These are phyloP conservation scores for Phytophthora melonis DNA, from an alignment of 352 stramenopile genomes.

Conservation along the genomic window DNA sequence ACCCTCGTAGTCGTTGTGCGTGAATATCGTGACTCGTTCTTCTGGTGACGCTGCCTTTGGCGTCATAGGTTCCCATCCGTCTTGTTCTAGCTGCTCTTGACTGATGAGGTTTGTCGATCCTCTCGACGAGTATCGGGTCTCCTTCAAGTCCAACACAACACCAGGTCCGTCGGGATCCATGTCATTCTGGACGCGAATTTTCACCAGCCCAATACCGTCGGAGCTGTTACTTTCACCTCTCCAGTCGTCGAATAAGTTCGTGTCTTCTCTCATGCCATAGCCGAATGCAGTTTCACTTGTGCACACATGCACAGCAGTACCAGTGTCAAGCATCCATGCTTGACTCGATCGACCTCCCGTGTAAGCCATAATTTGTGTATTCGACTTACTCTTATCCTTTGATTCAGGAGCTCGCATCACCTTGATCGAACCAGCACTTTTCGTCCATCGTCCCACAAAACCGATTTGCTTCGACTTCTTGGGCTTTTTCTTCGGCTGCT, in stretches of 20 bases:
- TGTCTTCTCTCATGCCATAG: neutral
- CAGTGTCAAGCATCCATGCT: neutral
- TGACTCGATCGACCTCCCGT: neutral
- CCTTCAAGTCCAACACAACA: neutral
- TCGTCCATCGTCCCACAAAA: neutral
- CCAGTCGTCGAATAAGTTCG: neutral
- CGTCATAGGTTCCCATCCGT: neutral
- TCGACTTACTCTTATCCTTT: neutral
- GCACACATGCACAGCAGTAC: neutral
- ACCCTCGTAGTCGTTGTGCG: neutral
- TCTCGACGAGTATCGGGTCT: neutral
- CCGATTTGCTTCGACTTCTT: neutral
- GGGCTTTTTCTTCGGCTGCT: neutral
- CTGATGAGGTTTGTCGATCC: neutral
- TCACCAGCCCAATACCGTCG: neutral
- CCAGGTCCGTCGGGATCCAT: neutral
- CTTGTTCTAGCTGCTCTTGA: neutral
- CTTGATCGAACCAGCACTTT: neutral
- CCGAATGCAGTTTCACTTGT: neutral
- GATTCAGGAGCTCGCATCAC: neutral
- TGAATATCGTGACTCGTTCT: neutral
- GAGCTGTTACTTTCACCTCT: constrained; percentile 1
- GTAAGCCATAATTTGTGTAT: neutral
- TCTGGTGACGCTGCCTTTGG: neutral
- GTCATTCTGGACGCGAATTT: neutral